Base-by-base conservation (phyloP, 2,329 filamentous ascomycete genomes). In the Sporothrix sp. region DNA sequence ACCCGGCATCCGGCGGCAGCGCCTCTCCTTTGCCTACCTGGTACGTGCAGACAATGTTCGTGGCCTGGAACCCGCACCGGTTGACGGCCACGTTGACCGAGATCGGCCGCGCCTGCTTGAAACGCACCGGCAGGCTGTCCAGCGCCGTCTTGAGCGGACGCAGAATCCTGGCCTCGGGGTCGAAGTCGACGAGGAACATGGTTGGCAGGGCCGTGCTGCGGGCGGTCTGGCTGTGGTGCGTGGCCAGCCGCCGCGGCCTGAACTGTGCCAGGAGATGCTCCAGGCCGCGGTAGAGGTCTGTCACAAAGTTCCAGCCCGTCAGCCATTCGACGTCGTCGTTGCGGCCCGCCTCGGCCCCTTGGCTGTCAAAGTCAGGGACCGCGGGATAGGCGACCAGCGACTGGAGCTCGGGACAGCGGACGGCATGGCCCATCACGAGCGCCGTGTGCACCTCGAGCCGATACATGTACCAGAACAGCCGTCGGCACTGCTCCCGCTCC, bases 401-500 rank as follows among this genome's bases (percentile, higher is more conserved):
- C 27, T 58, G 56, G 6, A 52, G 23, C 45, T 59, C 56, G 13
- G 57, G 50, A n/a, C 48, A 50, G 11, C 58, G 54, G 4, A 59
- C 51, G 6, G 58, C 44, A 36, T 56, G 55, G 11, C 57, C 58
- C 23, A 58, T 32, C n/a, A 59, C 57, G n/a, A 53, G 51, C 3
- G 58, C 55, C 5, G 49, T 51, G 43, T 59, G 58, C 18, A 59
- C 50, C 40, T 59, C 58, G 28, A 59, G 52, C 10, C 57, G 57
- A 37, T 59, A 58, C 32, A 59, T 51, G 39, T 39, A 50, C 58
- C 58, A 59, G 44, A 50, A 59, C 14, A 59, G 27, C n/a, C 58
- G 56, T 9, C 57, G 33, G 11, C 57, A n/a, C 13, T 53, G 52
- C 16, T 59, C 57, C 3, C 16, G 27, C 7, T 59, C 57, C 37